Evolutionary conservation across 495 filamentous ascomycete species (phyloP), one percentile per base, ranked within the genome.

Genomic region (Penicillium herquei): DNA sequence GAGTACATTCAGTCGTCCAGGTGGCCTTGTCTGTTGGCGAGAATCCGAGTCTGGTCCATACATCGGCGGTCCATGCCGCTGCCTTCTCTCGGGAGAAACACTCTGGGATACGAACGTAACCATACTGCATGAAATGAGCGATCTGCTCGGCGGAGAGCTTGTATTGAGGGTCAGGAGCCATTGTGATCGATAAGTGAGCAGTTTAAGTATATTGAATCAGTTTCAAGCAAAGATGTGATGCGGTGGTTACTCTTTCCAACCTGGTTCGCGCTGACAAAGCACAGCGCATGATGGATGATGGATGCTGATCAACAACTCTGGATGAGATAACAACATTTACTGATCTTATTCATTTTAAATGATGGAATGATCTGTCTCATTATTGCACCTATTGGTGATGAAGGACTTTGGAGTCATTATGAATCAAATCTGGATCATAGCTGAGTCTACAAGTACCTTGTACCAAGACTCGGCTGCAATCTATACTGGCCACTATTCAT

Each of bases 41-140:
- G 76, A 85, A 83, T 16, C 85, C 85, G n/a, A 90, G 78, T 14
- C 87, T 76, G 0, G 79, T 82, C 87, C 87, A 90, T 10, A 90
- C 72, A 44, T 81, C 82, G 18, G 69, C 58, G 2, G 78, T 86
- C 63, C 87, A 76, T 31, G 71, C 61, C 1, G 73, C 77, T 2
- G 87, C 83, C 68, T 87, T 81, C 42, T 82, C 79, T 13, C 68
- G 72, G 3, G 83, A 83, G 71, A 90, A 90, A 71, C 83, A 86
- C 40, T 72, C 54, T 1, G 73, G 67, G 6, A 87, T 55, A 60
- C 84, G 85, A 30, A 90, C 58, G 72, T 80, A 90, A 55, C 87
- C 87, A 67, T 87, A 76, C 17, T 75, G 64, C 35, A 90, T 73
- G 69, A 90, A 90, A 59, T 86, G 82, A 44, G 79, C 79, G 56